Conservation (phyloP, 768 basidiomycete species). For the Mycena epipterygia region DNA sequence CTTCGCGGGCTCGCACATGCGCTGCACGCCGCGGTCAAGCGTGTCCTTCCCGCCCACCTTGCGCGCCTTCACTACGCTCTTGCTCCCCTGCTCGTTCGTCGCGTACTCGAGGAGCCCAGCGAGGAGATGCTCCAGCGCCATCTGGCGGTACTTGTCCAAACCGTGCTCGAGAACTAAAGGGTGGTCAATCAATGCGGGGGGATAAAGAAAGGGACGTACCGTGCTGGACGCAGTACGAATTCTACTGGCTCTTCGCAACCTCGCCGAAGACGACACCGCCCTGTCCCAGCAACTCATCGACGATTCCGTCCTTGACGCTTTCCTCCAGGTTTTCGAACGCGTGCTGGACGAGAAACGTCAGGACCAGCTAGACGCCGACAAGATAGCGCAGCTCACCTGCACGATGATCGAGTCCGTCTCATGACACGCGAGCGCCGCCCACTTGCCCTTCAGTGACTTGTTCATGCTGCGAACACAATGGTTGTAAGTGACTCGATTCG, state of each 20-base stretch:
- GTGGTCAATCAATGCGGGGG: neutral
- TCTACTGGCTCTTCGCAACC: constrained; percentile 91
- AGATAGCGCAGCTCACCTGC: constrained; percentile 63
- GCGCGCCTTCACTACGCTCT: constrained; percentile 87
- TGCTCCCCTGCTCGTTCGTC: constrained; percentile 88
- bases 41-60: constrained; percentile 88
- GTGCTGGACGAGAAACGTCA: constrained; percentile 59
- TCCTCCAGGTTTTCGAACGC: constrained; percentile 90
- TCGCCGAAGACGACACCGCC: constrained; percentile 77
- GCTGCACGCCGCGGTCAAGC: constrained; percentile 77
- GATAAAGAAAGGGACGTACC: constrained; percentile 62
- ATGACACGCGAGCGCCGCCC: constrained; percentile 91
- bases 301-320: constrained; percentile 86
- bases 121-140: constrained; percentile 85
- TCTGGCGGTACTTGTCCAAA: constrained; percentile 77
- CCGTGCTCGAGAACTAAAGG: constrained; percentile 85
- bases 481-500: constrained; percentile 9
- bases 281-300: constrained; percentile 85
- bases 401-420: constrained; percentile 92
- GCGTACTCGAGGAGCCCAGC: constrained; percentile 84
- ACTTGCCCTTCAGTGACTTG: constrained; percentile 88
- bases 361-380: neutral
- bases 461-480: constrained; percentile 73
- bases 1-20: constrained; percentile 90
- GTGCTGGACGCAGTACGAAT: constrained; percentile 88